A percentile compares a stretch with the other conserved stretches of the same genome.
Evolutionary conservation across 2,329 filamentous ascomycete genomes (phyloP).

Genomic region (Phyllosticta capitalensis): DNA sequence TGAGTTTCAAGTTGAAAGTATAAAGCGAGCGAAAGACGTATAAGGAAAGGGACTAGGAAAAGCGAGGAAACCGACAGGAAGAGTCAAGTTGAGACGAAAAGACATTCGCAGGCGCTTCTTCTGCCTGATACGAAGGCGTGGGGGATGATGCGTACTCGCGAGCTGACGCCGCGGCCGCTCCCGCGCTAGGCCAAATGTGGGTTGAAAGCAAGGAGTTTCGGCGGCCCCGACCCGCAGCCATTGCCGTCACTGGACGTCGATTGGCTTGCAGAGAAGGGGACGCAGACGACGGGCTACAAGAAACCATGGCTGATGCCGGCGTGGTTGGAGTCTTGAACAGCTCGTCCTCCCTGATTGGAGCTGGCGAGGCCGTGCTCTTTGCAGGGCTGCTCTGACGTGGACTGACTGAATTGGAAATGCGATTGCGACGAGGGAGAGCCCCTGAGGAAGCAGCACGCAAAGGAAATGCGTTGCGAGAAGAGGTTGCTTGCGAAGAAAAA

Average conservation of each 20-base stretch:
- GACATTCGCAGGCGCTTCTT: conserved; percentile 12
- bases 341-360: conserved; percentile 11
- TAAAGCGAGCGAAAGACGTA: neutral
- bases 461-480: conserved; percentile 13
- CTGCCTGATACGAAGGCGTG: neutral
- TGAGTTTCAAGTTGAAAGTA: conserved; percentile 6
- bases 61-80: conserved; percentile 33
- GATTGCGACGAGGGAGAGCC: conserved; percentile 1
- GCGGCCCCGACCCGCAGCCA: conserved; percentile 7
- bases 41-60: conserved; percentile 13
- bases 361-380: neutral
- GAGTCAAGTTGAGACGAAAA: conserved; percentile 18
- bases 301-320: conserved; percentile 33
- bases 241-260: conserved; percentile 2
- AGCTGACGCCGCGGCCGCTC: conserved; percentile 8
- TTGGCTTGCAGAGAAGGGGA: conserved; percentile 14
- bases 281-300: conserved; percentile 11
- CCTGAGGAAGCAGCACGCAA: conserved; percentile 2
- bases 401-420: conserved; percentile 4
- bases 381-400: neutral
- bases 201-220: conserved; percentile 22
- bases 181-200: conserved; percentile 16
- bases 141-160: conserved; percentile 1
- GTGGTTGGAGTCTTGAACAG: conserved; percentile 25
- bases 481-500: conserved; percentile 27